Base-by-base conservation (phyloP, 2,329 filamentous ascomycete genomes). In the Neophaeococcomyces mojaviensis region DNA sequence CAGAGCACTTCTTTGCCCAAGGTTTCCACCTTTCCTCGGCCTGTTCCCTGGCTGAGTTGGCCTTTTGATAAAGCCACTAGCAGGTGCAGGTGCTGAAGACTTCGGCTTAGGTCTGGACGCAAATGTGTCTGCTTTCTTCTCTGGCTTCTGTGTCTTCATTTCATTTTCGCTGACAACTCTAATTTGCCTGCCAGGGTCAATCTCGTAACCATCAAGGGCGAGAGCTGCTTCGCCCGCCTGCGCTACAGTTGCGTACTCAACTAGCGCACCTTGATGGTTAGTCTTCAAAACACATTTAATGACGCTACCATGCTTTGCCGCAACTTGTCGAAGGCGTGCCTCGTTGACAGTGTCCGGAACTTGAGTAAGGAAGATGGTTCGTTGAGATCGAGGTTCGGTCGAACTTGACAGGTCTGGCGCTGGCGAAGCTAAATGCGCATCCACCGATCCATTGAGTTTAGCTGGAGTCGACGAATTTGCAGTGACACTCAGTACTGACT, bases 291-390 rank as follows among this genome's bases (percentile, higher is more conserved):
- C 74, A 3, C 97, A 73, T 63, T 89, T 90, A 52, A 82, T 73
- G 19, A 96, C 73, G 1, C 74, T 65, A 1, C 88, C 88, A 36
- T 82, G 74, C 1, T 79, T 75, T 55, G 88, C 83, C 7, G 85
- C 80, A 2, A 94, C 69, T 0, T 81, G 74, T 36, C 79, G 79
- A 45, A 98, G 79, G 24, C 89, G 86, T 1, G 85, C 80, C 58
- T 94, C 87, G 54, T 94, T 96, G 58, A 97, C 79, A 0, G 89
- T 97, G 59, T 97, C 92, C 0, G 92, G 88, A 1, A 98, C 71
- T 51, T 89, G 84, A 66, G 96, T 78, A 22, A 98, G 70, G 8
- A 83, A 84, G 40, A 97, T 74, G 1, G 86, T 92, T 43, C 88
- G 81, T 40, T 81, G 78, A 24, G 71, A 73, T 6, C 68, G 64